A percentile compares a stretch with the other conserved stretches of the same genome.
These are phyloP conservation scores for Lactarius hengduanensis DNA, from an alignment of 768 basidiomycete species.

Conservation along the genomic window DNA sequence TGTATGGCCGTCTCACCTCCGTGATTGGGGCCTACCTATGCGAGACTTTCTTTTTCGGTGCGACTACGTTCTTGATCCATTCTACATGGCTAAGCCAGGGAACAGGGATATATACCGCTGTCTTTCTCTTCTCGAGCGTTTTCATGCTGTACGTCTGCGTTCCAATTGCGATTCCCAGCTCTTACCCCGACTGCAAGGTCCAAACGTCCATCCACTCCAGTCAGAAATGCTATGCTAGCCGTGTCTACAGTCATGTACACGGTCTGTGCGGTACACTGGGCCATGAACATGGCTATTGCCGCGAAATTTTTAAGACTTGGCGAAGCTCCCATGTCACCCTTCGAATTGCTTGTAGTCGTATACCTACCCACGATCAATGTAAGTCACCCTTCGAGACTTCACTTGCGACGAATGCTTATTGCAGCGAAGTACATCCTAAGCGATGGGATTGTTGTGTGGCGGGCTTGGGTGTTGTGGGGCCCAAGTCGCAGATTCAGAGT, in stretches of 20 bases:
- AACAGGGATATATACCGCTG: conserved; percentile 1
- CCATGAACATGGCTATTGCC: background rate
- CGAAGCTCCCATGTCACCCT: background rate
- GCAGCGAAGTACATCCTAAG: conserved; percentile 5
- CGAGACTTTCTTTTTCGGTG: conserved; percentile 16
- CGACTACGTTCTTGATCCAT: no score
- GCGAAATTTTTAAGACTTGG: background rate
- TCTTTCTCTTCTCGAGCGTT: background rate
- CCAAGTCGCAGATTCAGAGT: background rate
- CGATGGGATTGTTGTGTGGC: conserved; percentile 20
- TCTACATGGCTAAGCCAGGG: background rate
- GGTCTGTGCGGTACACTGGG: conserved; percentile 7
- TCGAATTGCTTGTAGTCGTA: background rate
- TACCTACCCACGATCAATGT: conserved; percentile 12
- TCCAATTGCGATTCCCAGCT: background rate
- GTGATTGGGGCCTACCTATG: background rate
- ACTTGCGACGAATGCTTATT: background rate
- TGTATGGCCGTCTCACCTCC: background rate
- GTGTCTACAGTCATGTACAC: conserved; percentile 7
- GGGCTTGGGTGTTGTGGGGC: conserved; percentile 19
- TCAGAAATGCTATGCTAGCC: background rate
- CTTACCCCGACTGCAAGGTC: background rate
- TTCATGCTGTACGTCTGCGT: background rate
- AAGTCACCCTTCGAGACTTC: background rate
- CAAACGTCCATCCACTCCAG: background rate